Conservation (phyloP, 257 asterid genomes). For the Forsythia suspensa region DNA sequence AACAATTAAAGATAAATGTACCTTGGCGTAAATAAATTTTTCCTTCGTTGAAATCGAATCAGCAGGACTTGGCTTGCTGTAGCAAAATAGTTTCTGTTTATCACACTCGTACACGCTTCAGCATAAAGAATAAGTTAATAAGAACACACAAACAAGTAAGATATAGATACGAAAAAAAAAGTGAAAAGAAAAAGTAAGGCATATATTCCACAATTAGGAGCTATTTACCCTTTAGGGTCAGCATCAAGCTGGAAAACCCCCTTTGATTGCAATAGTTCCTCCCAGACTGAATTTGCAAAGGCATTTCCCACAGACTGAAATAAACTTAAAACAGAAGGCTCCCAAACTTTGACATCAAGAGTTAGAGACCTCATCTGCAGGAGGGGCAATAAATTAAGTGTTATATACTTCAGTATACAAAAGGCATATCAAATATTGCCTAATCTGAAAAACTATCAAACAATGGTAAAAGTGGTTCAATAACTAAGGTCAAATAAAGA, state of each 20-base stretch:
- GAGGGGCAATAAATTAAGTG: slow-evolving; percentile 21
- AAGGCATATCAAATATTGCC: no score
- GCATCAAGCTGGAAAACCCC: slow-evolving; percentile 70
- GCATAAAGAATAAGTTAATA: slow-evolving; percentile 16
- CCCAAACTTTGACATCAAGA: slow-evolving; percentile 98
- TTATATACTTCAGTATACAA: neutral
- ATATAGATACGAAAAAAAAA: no score
- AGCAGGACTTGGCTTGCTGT: slow-evolving; percentile 72
- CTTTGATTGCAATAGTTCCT: slow-evolving; percentile 73
- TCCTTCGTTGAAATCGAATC: slow-evolving; percentile 89
- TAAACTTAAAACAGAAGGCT: slow-evolving; percentile 84
- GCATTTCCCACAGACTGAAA: slow-evolving; percentile 93
- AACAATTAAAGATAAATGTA: slow-evolving; percentile 1
- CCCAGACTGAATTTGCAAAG: slow-evolving; percentile 92
- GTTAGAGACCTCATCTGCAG: slow-evolving; percentile 93
- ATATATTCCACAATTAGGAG: slow-evolving; percentile 17
- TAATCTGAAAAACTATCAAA: no score
- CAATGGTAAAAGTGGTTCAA: no score
- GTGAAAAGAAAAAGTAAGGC: neutral
- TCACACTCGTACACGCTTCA: slow-evolving; percentile 71
- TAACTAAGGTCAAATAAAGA: no score
- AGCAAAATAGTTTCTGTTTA: slow-evolving; percentile 57
- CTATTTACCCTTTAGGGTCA: slow-evolving; percentile 66
- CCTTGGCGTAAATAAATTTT: slow-evolving; percentile 95
- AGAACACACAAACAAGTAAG: neutral